Evolutionary conservation across 768 basidiomycete species (phyloP), one percentile per base, ranked within the genome.

Genomic region (Asterophora parasitica): DNA sequence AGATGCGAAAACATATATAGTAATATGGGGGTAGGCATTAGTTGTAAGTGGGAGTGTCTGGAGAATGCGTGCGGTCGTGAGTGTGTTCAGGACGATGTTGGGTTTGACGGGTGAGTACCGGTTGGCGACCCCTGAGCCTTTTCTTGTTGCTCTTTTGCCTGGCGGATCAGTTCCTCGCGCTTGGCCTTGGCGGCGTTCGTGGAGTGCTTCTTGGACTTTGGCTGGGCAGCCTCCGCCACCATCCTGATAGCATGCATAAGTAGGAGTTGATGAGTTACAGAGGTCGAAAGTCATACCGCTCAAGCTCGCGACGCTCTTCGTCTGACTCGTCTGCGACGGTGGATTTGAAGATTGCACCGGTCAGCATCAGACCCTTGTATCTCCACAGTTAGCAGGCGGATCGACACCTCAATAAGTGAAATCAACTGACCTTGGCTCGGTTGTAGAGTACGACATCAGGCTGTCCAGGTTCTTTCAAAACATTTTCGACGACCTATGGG

Each of bases 281-380:
- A n/a, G n/a, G 20, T 6, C 42, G 26, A 28, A 34, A 43, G 5
- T 31, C 82, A 20, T 57, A 91, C 88, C 92, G 73, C 68, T 99
- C 96, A 15, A 99, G 79, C 65, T 97, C 92, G 40, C 96, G 78
- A 19, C 96, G 82, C 60, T 96, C 96, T 61, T 88, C 87, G 60
- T 96, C 94, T 7, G 89, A 84, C 61, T 90, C 92, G 61, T 98
- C 95, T 2, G 96, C 88, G 26, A 76, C 62, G 0, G 88, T 79
- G 4, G 76, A 69, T 65, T 94, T 95, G 76, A 97, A 95, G 56
- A 95, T 83, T 12, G 86, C 85, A 6, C 95, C 96, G 28, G 88
- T 85, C 12, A 91, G 72, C 48, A 98, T 70, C n/a, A 98, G 73
- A 35, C 87, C 94, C 85, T 92, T 58, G 19, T 34, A 7, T 36